Conservation (phyloP, 2,329 filamentous ascomycete genomes). For the Pyrenochaeta sp. region DNA sequence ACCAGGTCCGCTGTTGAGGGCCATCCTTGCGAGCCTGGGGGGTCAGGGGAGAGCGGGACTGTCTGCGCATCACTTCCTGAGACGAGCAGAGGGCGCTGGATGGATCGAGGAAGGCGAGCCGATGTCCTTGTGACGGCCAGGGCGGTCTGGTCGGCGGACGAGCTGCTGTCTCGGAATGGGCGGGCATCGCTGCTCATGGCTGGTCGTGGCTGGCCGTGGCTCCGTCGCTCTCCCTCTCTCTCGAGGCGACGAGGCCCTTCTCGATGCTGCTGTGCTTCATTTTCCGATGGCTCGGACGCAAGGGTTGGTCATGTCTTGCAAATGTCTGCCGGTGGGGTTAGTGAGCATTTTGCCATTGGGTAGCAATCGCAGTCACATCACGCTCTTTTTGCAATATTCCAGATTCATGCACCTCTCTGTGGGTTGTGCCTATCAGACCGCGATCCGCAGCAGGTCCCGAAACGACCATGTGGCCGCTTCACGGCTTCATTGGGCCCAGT, state of each 20-base stretch:
- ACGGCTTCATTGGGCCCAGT: constrained; percentile 35
- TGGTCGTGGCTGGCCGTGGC: too few relatives aligned
- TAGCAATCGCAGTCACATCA: constrained; percentile 18
- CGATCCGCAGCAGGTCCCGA: constrained; percentile 23
- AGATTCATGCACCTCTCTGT: constrained; percentile 32
- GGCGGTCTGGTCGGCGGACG: background rate
- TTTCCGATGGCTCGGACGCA: constrained; percentile 7
- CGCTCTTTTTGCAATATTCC: constrained; percentile 25
- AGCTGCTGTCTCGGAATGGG: constrained; percentile 5
- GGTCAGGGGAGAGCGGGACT: constrained; percentile 19
- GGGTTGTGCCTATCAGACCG: constrained; percentile 30
- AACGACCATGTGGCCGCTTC: constrained; percentile 25
- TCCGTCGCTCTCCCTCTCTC: too few relatives aligned
- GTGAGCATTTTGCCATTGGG: constrained; percentile 33
- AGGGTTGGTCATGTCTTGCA: constrained; percentile 37
- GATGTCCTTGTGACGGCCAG: constrained; percentile 4
- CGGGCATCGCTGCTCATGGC: background rate
- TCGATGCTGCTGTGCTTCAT: constrained; percentile 23
- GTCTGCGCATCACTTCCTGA: background rate
- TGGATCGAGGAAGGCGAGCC: constrained; percentile 3
- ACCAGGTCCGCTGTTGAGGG: constrained; percentile 15
- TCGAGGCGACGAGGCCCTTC: background rate
- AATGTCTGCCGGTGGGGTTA: constrained; percentile 20
- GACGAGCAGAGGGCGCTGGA: background rate
- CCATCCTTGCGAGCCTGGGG: constrained; percentile 4